phyloP scores from a whole-genome alignment of 2,329 filamentous ascomycete genomes.

The Exophiala calicioides region DNA sequence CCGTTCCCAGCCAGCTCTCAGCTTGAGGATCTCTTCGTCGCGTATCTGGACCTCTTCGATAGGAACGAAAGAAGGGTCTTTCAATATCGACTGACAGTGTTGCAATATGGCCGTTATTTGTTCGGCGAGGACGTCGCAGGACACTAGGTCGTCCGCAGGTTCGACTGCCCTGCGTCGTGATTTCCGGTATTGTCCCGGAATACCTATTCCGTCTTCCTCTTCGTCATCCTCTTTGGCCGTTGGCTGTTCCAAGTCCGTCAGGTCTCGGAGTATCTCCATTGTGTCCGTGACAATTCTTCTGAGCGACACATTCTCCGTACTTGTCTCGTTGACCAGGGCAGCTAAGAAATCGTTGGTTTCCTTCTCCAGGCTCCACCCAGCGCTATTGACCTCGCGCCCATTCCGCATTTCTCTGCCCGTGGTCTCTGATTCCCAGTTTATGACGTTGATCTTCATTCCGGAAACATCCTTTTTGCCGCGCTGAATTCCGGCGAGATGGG shows the following conservation, averaged over 20 bases:
- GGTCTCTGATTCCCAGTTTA: slow-evolving; percentile 42
- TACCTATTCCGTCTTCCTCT: slow-evolving; percentile 27
- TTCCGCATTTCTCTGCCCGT: slow-evolving; percentile 35
- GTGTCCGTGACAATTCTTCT: slow-evolving; percentile 71
- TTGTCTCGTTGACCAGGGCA: slow-evolving; percentile 66
- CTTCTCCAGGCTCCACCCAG: slow-evolving; percentile 69
- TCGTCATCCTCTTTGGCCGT: slow-evolving; percentile 20
- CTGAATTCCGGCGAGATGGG: slow-evolving; percentile 73
- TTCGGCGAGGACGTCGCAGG: slow-evolving; percentile 67
- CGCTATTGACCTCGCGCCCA: slow-evolving; percentile 53
- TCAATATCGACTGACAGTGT: slow-evolving; percentile 79
- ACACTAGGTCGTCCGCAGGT: slow-evolving; percentile 45
- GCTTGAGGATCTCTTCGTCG: slow-evolving; percentile 82
- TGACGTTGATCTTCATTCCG: slow-evolving; percentile 51
- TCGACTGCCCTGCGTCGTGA: slow-evolving; percentile 10
- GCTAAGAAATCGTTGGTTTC: slow-evolving; percentile 88
- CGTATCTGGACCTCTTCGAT: slow-evolving; percentile 91
- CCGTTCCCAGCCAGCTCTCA: slow-evolving; percentile 85
- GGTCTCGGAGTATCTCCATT: slow-evolving; percentile 64
- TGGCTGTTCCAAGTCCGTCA: slow-evolving; percentile 55
- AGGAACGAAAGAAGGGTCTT: slow-evolving; percentile 93
- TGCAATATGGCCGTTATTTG: slow-evolving; percentile 78
- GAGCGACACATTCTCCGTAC: slow-evolving; percentile 87
- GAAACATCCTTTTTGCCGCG: slow-evolving; percentile 54
- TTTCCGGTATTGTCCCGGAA: slow-evolving; percentile 33